A percentile compares a stretch with the other conserved stretches of the same genome.
Evolutionary conservation across 1,284 basidiomycete genomes (phyloP).

Genomic region (Cryptococcus amylolentus): DNA sequence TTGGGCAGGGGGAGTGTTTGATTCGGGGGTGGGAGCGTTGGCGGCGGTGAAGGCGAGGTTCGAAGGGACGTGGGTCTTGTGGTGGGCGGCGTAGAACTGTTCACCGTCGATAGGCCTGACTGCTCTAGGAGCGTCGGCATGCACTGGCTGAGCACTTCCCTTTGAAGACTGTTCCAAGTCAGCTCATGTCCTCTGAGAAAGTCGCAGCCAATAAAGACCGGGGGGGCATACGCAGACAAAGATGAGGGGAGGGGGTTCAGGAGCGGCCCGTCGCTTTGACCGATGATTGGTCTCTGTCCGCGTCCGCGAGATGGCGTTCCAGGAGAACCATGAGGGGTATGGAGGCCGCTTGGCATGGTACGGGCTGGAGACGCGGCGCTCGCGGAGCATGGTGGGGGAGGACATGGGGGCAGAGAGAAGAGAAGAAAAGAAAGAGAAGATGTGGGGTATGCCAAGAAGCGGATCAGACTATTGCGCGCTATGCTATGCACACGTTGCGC

Average conservation of each 20-base stretch:
- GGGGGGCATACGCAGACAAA: neutral
- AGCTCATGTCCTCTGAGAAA: neutral
- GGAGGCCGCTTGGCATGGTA: neutral
- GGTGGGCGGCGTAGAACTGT: constrained; percentile 3
- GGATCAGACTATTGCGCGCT: neutral
- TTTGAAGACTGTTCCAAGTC: neutral
- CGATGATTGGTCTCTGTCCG: neutral
- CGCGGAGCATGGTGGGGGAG: neutral
- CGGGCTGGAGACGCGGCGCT: neutral
- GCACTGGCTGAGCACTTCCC: neutral
- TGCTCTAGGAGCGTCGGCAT: neutral
- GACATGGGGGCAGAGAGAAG: neutral
- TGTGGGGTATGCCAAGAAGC: neutral
- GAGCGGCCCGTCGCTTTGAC: neutral
- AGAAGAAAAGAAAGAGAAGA: neutral
- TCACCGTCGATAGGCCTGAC: constrained; percentile 1
- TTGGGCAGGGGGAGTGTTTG: too few species aligned
- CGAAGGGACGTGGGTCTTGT: constrained; percentile 23
- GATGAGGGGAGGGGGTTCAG: neutral
- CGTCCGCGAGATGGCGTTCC: neutral
- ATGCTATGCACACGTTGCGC: too few species aligned
- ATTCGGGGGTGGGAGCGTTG: constrained; percentile 7
- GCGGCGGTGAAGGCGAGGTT: constrained; percentile 36
- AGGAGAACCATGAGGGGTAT: neutral
- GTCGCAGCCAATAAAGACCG: too few species aligned